phyloP scores from a whole-genome alignment of 2,329 filamentous ascomycete species.

The Alternaria ventricosa region DNA sequence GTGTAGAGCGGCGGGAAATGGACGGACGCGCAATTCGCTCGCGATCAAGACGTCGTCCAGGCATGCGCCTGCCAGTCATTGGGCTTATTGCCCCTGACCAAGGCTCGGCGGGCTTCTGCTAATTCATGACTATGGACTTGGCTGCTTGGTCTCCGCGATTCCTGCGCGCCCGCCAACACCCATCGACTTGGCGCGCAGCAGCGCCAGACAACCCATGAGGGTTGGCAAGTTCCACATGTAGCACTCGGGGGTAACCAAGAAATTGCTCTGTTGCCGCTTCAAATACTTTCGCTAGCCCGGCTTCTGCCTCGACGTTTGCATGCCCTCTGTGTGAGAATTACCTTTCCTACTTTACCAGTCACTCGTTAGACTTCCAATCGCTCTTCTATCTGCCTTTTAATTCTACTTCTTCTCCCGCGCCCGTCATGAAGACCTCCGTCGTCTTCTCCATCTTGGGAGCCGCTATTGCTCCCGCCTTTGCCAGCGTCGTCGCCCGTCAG shows the following conservation, averaged over 20 bases:
- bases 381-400: slow-evolving; percentile 37
- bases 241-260: slow-evolving; percentile 35
- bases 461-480: slow-evolving; percentile 35
- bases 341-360: slow-evolving; percentile 41
- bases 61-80: slow-evolving; percentile 21
- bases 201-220: slow-evolving; percentile 39
- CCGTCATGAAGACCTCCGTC: slow-evolving; percentile 41
- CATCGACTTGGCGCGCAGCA: slow-evolving; percentile 38
- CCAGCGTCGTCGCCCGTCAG: slow-evolving; percentile 32
- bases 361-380: slow-evolving; percentile 44
- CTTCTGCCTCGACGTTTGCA: slow-evolving; percentile 24
- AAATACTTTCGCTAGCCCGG: slow-evolving; percentile 37
- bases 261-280: slow-evolving; percentile 33
- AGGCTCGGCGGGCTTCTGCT: slow-evolving; percentile 42
- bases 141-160: slow-evolving; percentile 41
- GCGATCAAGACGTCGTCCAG: slow-evolving; percentile 8
- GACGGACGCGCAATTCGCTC: slow-evolving; percentile 14
- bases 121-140: slow-evolving; percentile 32
- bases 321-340: slow-evolving; percentile 38
- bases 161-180: slow-evolving; percentile 35
- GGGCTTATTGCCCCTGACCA: slow-evolving; percentile 39
- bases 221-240: slow-evolving; percentile 48
- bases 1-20: slow-evolving; percentile 2
- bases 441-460: slow-evolving; percentile 36
- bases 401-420: slow-evolving; percentile 21